A percentile compares a stretch with the other conserved stretches of the same genome.
Evolutionary conservation across 331 rosid species (phyloP).

Genomic region (Prunus yedoensis): DNA sequence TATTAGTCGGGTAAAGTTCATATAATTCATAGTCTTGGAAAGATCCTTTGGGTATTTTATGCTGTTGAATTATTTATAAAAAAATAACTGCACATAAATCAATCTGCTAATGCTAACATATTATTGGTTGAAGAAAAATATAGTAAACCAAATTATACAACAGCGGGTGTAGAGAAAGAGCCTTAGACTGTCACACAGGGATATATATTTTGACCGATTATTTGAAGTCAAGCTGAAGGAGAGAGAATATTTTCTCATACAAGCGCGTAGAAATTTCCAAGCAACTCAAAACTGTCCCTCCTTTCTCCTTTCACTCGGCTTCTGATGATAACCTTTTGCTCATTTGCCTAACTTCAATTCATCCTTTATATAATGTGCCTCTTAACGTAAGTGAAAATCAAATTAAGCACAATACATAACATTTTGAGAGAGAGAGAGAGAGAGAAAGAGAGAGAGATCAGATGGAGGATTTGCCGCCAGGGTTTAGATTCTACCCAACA

Average conservation of each 20-base stretch:
- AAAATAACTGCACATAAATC: too few species aligned
- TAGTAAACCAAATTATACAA: too few species aligned
- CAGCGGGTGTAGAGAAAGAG: too few species aligned
- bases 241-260: neutral
- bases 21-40: too few species aligned
- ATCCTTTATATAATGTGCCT: neutral
- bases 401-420: neutral
- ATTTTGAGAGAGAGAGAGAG: neutral
- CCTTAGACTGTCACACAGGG: too few species aligned
- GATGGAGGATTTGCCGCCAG: conserved; percentile 61
- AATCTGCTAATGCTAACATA: too few species aligned
- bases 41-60: too few species aligned
- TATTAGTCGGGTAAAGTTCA: too few species aligned
- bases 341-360: neutral
- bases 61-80: too few species aligned
- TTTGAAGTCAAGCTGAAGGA: neutral
- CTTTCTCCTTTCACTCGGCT: conserved; percentile 21
- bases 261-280: conserved; percentile 16
- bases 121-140: too few species aligned
- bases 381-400: neutral
- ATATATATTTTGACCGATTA: too few species aligned
- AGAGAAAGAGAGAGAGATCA: neutral
- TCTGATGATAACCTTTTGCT: neutral
- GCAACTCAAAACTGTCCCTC: neutral
- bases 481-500: conserved; percentile 85